phyloP scores from a whole-genome alignment of 306 rosid species.

The Arachis hypogaea region DNA sequence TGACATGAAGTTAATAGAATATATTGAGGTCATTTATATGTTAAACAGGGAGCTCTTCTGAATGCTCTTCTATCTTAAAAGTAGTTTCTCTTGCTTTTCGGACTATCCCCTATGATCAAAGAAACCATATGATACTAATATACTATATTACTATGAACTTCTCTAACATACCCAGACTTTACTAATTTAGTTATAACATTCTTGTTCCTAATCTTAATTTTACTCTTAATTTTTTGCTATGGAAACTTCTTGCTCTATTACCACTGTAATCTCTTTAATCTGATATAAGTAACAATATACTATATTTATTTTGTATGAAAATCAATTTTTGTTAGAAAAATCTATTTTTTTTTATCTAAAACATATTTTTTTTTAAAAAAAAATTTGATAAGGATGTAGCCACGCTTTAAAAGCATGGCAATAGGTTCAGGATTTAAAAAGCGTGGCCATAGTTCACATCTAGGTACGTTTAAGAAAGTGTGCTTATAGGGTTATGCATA shows the following conservation, averaged over 20 bases:
- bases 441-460: too few species aligned
- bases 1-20: conserved; percentile 10
- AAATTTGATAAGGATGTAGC: too few species aligned
- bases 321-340: too few species aligned
- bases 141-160: neutral
- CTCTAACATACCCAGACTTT: neutral
- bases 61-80: conserved; percentile 3
- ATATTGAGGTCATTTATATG: neutral
- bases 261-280: neutral
- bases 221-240: conserved; percentile 2
- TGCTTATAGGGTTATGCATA: too few species aligned
- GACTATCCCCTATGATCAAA: conserved; percentile 1
- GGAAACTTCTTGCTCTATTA: neutral
- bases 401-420: too few species aligned
- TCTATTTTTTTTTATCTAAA: too few species aligned
- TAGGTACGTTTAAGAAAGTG: too few species aligned
- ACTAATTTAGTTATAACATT: neutral
- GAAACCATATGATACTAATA: neutral
- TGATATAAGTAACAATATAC: too few species aligned
- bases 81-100: conserved; percentile 3
- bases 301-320: too few species aligned
- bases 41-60: conserved; percentile 9
- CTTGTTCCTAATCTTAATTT: neutral
- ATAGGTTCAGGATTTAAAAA: too few species aligned
- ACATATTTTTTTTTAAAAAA: too few species aligned